phyloP scores from a whole-genome alignment of 2,329 filamentous ascomycete genomes.

The Aureobasidium sp. region DNA sequence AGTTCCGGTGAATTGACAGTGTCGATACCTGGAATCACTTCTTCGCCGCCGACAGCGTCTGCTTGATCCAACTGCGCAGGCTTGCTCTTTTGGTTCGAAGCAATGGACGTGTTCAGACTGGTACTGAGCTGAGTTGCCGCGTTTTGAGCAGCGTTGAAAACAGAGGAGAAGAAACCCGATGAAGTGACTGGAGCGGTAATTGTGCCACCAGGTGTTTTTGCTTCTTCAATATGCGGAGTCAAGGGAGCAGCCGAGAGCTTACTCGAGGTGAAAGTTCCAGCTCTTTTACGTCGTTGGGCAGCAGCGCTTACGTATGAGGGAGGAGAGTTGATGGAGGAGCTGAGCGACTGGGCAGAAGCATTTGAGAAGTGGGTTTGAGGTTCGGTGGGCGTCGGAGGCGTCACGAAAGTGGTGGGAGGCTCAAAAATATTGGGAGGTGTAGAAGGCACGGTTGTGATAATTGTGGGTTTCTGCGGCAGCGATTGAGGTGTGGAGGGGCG shows the following conservation, averaged over 20 bases:
- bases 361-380: slow-evolving; percentile 9
- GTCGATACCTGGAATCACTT: slow-evolving; percentile 30
- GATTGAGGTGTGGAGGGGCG: slow-evolving; percentile 17
- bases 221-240: slow-evolving; percentile 67
- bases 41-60: slow-evolving; percentile 27
- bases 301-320: slow-evolving; percentile 8
- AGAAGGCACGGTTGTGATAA: slow-evolving; percentile 32
- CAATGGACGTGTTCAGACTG: slow-evolving; percentile 57
- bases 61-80: slow-evolving; percentile 22
- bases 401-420: slow-evolving; percentile 50
- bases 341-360: slow-evolving; percentile 7
- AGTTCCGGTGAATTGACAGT: slow-evolving; percentile 18
- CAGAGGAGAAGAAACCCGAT: slow-evolving; percentile 80
- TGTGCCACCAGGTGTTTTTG: slow-evolving; percentile 50
- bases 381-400: slow-evolving; percentile 49
- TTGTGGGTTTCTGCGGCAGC: slow-evolving; percentile 18
- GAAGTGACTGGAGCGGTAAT: slow-evolving; percentile 36
- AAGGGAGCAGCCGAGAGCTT: slow-evolving; percentile 69
- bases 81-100: slow-evolving; percentile 42
- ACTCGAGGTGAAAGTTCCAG: slow-evolving; percentile 44
- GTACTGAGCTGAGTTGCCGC: slow-evolving; percentile 69
- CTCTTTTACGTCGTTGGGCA: slow-evolving; percentile 10
- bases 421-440: slow-evolving; percentile 35
- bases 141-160: slow-evolving; percentile 88
- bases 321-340: neutral